Base-by-base conservation (phyloP, 768 basidiomycete genomes). In the Serendipita sp. region DNA sequence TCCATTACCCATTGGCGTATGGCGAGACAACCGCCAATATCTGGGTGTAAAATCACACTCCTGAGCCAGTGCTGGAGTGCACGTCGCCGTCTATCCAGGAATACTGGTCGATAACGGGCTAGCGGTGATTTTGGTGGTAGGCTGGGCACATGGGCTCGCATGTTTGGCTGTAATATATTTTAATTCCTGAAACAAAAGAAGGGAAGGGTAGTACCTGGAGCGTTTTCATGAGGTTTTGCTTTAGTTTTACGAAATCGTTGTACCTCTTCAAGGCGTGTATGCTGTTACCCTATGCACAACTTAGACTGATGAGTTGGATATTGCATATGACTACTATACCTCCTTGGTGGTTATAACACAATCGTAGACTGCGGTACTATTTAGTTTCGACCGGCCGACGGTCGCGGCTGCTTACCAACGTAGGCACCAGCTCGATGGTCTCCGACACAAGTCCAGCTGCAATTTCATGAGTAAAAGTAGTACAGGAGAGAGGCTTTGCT, bases 61-160 rank as follows among this genome's bases (percentile, higher is more conserved):
- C 56, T 32, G 30, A 60, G 35, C 56, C 56, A 60, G 10, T 32
- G 37, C n/a, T 60, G 56, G 30, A 60, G 37, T 28, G 56, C 56
- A 24, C 28, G 30, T 16, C 56, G 76, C 10, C 86, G 77, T 11
- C 77, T 77, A 58, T 88, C 85, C 2, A 88, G 79, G 72, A 89
- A 88, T 0, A 79, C 80, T 0, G 83, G 80, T 10, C 87, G 76
- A 69, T 85, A 88, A 28, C 83, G 81, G 0, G 86, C 78, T 0
- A 88, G 75, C 0, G 86, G 82, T 0, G 81, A 78, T 74, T 88
- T 89, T 0, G 87, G 85, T 0, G 86, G 87, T 3, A 89, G 78
- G 2, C 75, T 54, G 1, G 86, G 86, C 15, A 89, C 73, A 60
- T 77, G 77, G 18, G 75, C 72, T 13, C 76, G 76, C 51, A 79